Evolutionary conservation across 805 yeast genomes (phyloP), one percentile per base, ranked within the genome.

Genomic region (Hagleromyces aurorensis): DNA sequence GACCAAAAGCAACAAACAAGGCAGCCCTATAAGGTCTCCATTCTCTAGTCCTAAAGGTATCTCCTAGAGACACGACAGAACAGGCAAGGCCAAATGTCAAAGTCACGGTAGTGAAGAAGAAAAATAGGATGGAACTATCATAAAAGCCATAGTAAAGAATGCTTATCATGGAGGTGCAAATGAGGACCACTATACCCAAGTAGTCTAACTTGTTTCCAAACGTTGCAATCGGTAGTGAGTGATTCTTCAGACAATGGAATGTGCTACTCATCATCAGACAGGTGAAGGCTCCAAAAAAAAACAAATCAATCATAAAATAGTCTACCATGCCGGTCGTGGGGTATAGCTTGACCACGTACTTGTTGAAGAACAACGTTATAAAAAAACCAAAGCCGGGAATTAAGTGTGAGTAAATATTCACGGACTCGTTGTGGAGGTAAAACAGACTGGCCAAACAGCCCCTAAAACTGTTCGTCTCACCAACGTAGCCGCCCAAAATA

Each of bases 1-100:
- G 61, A 0, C 96, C 96, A 58, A 87, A 86, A 2, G 69, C 44
- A 6, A 86, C 77, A 56, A 86, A 86, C 72, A 86, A 72, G 1
- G 67, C 40, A 0, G 96, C 89, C 30, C 96, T 62, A 33, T 71
- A 70, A 1, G 87, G 75, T 20, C 95, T 68, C 76, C 83, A 85
- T 17, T 62, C 67, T 4, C 79, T 69, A 4, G 78, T 56, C n/a
- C 84, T 64, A 49, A 87, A 86, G 36, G 64, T 66, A 4, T 78
- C 75, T 32, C 70, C 65, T 36, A 84, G 57, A 0, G 91, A 79
- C 19, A 81, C 64, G 1, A 66, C 47, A 1, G 79, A 67, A 44
- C 94, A 84, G 2, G 69, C 53, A 0, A 59, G 21, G 0, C 93
- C 96, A 10, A 84, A 61, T 0, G 47, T 24, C 4, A 70, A 26